Evolutionary conservation across 1,139 yeast species (phyloP).

Genomic region (Magnusiomyces paraingens): DNA sequence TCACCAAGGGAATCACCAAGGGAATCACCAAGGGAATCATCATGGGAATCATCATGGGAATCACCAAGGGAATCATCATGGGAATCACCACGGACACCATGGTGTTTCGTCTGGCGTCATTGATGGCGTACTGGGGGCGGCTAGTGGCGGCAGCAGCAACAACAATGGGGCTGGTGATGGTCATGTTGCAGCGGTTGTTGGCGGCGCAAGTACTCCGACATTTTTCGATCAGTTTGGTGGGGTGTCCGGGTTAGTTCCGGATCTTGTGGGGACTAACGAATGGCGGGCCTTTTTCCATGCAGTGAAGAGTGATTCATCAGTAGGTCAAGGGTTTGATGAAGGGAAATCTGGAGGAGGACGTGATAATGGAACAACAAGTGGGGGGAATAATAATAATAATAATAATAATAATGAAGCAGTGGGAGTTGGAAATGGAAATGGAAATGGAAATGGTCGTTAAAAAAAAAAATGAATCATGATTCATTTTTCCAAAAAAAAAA

Average conservation of each 20-base stretch:
- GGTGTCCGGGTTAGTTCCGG: not conserved
- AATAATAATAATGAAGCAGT: too few species aligned
- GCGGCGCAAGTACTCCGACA: not conserved
- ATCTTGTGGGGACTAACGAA: constrained; percentile 5
- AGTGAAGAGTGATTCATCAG: not conserved
- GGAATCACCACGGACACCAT: not conserved
- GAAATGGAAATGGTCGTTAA: too few species aligned
- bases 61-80: too few species aligned
- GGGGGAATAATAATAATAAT: too few species aligned
- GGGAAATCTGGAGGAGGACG: too few species aligned
- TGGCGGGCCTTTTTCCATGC: constrained; percentile 7
- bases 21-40: not conserved
- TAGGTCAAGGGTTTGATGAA: too few species aligned
- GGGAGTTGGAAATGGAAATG: too few species aligned
- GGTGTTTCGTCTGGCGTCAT: not conserved
- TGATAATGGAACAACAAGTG: too few species aligned
- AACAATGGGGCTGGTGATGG: not conserved
- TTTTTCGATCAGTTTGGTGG: not conserved
- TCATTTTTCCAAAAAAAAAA: too few species aligned
- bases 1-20: not conserved
- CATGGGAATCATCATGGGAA: too few species aligned
- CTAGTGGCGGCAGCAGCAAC: not conserved
- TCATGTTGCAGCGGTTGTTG: not conserved
- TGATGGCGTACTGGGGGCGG: not conserved
- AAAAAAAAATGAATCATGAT: too few species aligned